Evolutionary conservation across 352 stramenopile genomes (phyloP), one percentile per base, ranked within the genome.

Genomic region (Globisporangium recalcitrans): DNA sequence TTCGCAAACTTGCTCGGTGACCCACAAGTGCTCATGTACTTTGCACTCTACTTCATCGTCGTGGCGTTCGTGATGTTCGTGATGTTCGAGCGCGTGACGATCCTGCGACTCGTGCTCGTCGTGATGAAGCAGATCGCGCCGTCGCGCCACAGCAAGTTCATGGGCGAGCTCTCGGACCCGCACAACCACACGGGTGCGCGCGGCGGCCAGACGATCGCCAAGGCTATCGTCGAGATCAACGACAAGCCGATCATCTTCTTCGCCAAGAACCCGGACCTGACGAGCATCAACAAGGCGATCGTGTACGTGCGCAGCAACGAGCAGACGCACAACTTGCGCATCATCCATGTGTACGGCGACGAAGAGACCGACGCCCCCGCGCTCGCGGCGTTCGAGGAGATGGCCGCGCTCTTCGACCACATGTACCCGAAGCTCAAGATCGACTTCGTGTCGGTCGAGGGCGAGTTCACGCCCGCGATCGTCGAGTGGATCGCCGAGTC

Each of bases 361-460:
- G 63, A 76, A 36, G 63, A 81, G 47, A 34, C 16, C 2, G 62
- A 69, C 26, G 60, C 52, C 0, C 46, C 36, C 1, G 55, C 66
- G 32, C 62, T 77, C n/a, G 29, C 62, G 24, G 26, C 48, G 13
- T 77, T 82, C 66, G 62, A 67, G 21, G 62, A 82, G 29, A 78
- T 88, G 32, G 85, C 91, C 24, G 77, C 75, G 32, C 78, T 91
- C n/a, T 90, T 96, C 54, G 87, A 95, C 69, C 77, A 85, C 57
- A 94, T 98, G 58, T 98, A 98, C 72, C 91, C 91, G 56, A 84
- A 82, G 54, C 74, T 95, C 53, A 93, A 95, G 73, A 91, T 96
- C 52, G 87, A 92, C 60, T 87, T 97, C 40, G 67, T 97, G 2
- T 78, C 83, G 11, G 72, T 97, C 31, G 78, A 79, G 14, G 86